Evolutionary conservation across 257 asterid species (phyloP).

Genomic region (Thymus quinquecostatus): DNA sequence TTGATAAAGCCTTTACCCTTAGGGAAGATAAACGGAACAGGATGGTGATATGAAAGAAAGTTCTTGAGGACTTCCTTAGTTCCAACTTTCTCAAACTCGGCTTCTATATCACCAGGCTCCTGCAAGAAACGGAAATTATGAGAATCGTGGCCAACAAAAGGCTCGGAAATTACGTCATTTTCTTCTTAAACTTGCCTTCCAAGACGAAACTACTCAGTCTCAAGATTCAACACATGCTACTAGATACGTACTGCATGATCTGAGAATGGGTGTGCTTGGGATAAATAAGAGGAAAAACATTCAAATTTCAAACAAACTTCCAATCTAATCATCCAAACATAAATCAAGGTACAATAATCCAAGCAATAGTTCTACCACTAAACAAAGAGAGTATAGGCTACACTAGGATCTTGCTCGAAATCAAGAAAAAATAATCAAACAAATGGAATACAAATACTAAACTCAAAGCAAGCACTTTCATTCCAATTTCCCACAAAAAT

Average conservation of each 20-base stretch:
- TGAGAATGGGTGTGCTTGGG: neutral
- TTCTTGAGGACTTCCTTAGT: constrained; percentile 53
- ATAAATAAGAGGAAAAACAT: too few species aligned
- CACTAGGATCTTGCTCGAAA: neutral
- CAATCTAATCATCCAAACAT: neutral
- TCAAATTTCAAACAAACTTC: neutral
- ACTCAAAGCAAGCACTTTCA: neutral
- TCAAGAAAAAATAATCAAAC: neutral
- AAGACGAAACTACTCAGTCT: too few species aligned
- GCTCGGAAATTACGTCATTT: neutral
- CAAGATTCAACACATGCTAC: neutral
- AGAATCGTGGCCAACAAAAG: neutral
- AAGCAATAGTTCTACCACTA: neutral
- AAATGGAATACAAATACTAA: neutral
- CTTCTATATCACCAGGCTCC: constrained; percentile 84
- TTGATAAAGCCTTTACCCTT: constrained; percentile 58
- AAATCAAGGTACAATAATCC: neutral
- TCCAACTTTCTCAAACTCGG: constrained; percentile 59
- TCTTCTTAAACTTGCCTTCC: neutral
- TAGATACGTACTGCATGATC: neutral
- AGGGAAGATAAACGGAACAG: constrained; percentile 55
- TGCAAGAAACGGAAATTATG: constrained; percentile 34
- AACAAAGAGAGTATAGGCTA: neutral
- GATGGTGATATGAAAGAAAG: constrained; percentile 48
- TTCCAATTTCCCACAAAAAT: neutral